phyloP scores from a whole-genome alignment of 2,329 filamentous ascomycete genomes.

The Cryoendolithus antarcticus region DNA sequence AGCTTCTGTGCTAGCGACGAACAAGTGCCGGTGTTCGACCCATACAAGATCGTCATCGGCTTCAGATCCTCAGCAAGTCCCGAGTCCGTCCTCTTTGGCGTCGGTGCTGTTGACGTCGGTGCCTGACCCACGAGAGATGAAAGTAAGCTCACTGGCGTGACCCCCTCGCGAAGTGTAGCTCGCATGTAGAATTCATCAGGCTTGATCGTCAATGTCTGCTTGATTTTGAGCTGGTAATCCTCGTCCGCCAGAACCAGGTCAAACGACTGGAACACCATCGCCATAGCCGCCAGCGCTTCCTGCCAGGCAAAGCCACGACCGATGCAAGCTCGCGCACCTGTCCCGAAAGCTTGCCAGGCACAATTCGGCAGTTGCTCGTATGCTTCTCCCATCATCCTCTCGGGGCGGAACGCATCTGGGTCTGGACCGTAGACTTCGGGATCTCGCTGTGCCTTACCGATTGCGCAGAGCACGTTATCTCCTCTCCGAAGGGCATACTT shows the following conservation, averaged over 20 bases:
- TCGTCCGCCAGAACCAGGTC: slow-evolving; percentile 31
- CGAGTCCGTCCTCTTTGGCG: neutral
- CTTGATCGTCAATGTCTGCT: slow-evolving; percentile 33
- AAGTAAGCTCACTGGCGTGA: too few relatives aligned
- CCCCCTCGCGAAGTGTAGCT: slow-evolving; percentile 18
- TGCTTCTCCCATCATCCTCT: slow-evolving; percentile 34
- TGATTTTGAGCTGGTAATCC: slow-evolving; percentile 29
- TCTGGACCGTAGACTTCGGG: slow-evolving; percentile 31
- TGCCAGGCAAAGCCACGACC: slow-evolving; percentile 43
- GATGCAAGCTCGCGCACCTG: slow-evolving; percentile 41
- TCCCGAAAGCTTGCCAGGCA: slow-evolving; percentile 42
- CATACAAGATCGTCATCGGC: slow-evolving; percentile 26
- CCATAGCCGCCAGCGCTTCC: slow-evolving; percentile 34
- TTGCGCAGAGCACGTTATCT: slow-evolving; percentile 19
- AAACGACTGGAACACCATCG: slow-evolving; percentile 32
- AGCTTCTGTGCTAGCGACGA: slow-evolving; percentile 27
- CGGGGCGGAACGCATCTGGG: slow-evolving; percentile 31
- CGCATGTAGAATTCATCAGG: slow-evolving; percentile 29
- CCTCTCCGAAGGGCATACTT: slow-evolving; percentile 26
- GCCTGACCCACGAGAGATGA: neutral
- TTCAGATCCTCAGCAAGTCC: slow-evolving; percentile 7
- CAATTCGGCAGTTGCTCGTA: slow-evolving; percentile 28
- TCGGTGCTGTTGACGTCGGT: neutral
- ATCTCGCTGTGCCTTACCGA: slow-evolving; percentile 29
- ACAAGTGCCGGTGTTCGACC: slow-evolving; percentile 30